phyloP scores from a whole-genome alignment of 768 basidiomycete genomes.

The Trametes cubensis region DNA sequence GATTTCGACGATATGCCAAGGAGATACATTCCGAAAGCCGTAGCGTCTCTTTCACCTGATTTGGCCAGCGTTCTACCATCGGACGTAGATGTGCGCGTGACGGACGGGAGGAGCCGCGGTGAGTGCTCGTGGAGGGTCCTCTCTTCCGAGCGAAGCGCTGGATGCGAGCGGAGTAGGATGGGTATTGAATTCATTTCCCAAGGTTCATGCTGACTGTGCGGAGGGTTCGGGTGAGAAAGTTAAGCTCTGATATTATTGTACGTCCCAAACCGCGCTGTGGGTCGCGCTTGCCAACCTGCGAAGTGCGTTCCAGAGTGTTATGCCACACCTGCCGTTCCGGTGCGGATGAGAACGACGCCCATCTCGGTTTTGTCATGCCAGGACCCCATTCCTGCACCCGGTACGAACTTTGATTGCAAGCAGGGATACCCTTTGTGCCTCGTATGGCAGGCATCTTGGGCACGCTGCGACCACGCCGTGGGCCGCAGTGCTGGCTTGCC shows the following conservation, averaged over 20 bases:
- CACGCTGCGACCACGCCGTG: conserved; percentile 70
- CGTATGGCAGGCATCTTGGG: conserved; percentile 57
- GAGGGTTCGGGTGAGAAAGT: conserved; percentile 27
- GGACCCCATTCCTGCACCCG: conserved; percentile 31
- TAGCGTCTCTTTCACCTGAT: conserved; percentile 20
- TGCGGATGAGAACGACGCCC: conserved; percentile 14
- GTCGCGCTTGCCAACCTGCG: conserved; percentile 34
- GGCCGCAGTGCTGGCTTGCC: conserved; percentile 61
- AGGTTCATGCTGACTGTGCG: conserved; percentile 25
- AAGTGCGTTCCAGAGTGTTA: conserved; percentile 28
- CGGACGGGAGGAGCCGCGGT: conserved; percentile 7
- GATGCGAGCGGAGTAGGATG: conserved; percentile 14
- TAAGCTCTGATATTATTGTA: conserved; percentile 31
- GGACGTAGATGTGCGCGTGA: conserved; percentile 19
- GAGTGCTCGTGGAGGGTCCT: conserved; percentile 1
- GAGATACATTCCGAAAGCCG: conserved; percentile 21
- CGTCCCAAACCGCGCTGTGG: conserved; percentile 18
- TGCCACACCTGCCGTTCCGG: conserved; percentile 35
- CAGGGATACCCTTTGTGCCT: conserved; percentile 50
- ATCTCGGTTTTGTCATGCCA: conserved; percentile 30
- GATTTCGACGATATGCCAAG: conserved; percentile 17
- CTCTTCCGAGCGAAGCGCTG: conserved; percentile 15
- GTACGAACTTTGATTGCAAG: conserved; percentile 29
- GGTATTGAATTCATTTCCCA: conserved; percentile 19
- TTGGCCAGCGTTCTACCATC: conserved; percentile 16